Percentiles rank a stretch among this genome's conserved stretches.
Evolutionary conservation across 371 early-diverging fungal species (phyloP).

Genomic region (Rhizomucor pusillus): DNA sequence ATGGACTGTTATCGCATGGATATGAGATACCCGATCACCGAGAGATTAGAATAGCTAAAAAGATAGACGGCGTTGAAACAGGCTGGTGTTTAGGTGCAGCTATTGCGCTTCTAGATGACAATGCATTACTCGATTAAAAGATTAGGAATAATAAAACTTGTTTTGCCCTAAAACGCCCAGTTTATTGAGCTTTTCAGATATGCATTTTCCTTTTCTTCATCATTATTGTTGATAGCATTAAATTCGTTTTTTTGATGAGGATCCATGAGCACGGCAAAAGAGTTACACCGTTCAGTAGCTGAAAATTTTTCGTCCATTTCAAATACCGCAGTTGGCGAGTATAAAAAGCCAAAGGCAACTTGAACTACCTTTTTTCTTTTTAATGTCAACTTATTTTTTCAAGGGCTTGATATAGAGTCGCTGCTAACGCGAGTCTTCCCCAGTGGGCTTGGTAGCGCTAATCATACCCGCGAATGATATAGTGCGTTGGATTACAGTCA

Average conservation of each 20-base stretch:
- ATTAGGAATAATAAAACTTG: too few species aligned
- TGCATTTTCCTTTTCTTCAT: too few species aligned
- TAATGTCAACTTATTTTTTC: constrained; percentile 11
- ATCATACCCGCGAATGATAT: constrained; percentile 17
- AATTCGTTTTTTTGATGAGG: too few species aligned
- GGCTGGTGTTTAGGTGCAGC: constrained; percentile 97
- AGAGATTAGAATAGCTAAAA: constrained; percentile 80
- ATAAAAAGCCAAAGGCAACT: background rate
- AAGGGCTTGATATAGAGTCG: constrained; percentile 23
- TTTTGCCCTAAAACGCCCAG: too few species aligned
- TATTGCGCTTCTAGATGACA: constrained; percentile 52
- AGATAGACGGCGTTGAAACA: constrained; percentile 90
- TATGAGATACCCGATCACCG: constrained; percentile 81
- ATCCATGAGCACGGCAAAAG: too few species aligned
- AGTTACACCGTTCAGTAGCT: too few species aligned
- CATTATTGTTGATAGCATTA: too few species aligned
- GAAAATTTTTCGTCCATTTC: too few species aligned
- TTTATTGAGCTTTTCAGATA: too few species aligned
- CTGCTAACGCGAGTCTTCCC: constrained; percentile 16
- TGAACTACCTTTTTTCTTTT: constrained; percentile 5
- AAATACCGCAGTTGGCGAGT: too few species aligned
- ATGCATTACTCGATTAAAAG: too few species aligned
- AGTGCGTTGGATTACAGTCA: constrained; percentile 17
- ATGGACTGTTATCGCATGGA: constrained; percentile 78
- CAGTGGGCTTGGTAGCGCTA: constrained; percentile 22